Base-by-base conservation (phyloP, 2,329 filamentous ascomycete species). In the Colletotrichum siamense region DNA sequence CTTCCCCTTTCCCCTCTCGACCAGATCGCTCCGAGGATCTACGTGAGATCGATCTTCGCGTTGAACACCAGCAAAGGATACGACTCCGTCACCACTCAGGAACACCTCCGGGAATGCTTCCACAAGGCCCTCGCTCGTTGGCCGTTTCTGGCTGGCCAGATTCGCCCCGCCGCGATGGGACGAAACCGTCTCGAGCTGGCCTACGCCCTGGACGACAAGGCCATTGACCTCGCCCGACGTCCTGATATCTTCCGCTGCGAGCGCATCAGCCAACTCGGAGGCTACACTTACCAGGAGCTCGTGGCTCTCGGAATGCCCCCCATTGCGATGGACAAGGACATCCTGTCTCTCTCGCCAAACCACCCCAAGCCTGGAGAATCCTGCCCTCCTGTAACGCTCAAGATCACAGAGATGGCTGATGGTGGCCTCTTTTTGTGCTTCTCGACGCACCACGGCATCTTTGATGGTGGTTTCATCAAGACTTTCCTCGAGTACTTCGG, bases 371-470 rank as follows among this genome's bases (percentile, higher is more conserved):
- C 71, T 1, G 75, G 75, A 8, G 67, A 77, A 15, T 67, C 30
- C 3, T 75, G 67, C 10, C 75, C 75, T 10, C 66, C 72, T 4
- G 36, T 77, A 13, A 77, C 75, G 0, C 12, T 77, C 3, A 70
- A 71, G 44, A 8, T 75, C 5, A 71, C 71, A 0, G 62, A 65
- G 15, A 22, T 71, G 18, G 7, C 9, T 39, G 28, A 16, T 0
- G 66, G 36, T 4, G 75, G 75, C 1, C 26, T 77, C 6, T 67
- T 77, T 3, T 28, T 71, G 5, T 77, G 82, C 79, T 87, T 87
- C 79, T 86, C 85, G 24, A 86, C 85, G 6, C 85, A 86, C 15
- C 84, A 83, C 9, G 82, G 82, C 9, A 85, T 84, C 79, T 82
- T 82, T 13, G 75, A 77, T 4, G 66, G 71, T 1, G 49, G 71